Percentiles rank a stretch among this genome's conserved stretches.
Evolutionary conservation across 257 asterid genomes (phyloP).

Genomic region (Solanum piurae): DNA sequence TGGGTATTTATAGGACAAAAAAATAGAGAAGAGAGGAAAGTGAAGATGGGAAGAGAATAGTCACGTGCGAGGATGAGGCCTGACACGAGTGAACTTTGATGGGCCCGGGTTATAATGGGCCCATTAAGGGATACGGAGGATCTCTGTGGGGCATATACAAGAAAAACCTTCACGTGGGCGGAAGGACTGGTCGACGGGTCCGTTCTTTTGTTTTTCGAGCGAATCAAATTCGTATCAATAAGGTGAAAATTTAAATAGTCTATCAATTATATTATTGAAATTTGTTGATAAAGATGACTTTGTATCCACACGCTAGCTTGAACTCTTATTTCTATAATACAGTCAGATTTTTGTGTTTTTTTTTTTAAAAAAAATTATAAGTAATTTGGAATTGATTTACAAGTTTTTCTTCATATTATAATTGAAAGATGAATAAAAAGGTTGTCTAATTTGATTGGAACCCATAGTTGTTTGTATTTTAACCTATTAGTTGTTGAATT

Average conservation of each 20-base stretch:
- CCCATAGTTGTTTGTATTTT: neutral
- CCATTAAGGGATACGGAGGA: constrained; percentile 30
- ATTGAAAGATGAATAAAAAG: neutral
- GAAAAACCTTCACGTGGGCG: constrained; percentile 31
- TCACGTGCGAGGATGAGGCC: constrained; percentile 37
- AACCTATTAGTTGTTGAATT: neutral
- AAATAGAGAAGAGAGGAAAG: neutral
- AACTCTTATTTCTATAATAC: no score
- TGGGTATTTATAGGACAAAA: constrained; percentile 41
- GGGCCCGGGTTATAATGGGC: neutral
- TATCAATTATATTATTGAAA: no score
- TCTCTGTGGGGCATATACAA: constrained; percentile 26
- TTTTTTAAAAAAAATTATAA: no score
- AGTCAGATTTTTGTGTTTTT: no score
- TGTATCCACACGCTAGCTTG: no score
- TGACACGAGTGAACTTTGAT: constrained; percentile 30
- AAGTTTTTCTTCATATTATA: neutral
- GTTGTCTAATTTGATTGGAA: neutral
- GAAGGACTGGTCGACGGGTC: constrained; percentile 12
- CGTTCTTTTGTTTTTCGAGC: neutral
- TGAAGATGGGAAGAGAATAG: neutral
- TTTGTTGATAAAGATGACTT: no score
- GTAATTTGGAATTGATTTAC: neutral
- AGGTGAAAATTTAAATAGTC: neutral
- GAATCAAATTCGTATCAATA: fast-evolving